Base-by-base conservation (phyloP, 495 filamentous ascomycete species). In the Echria macrotheca region DNA sequence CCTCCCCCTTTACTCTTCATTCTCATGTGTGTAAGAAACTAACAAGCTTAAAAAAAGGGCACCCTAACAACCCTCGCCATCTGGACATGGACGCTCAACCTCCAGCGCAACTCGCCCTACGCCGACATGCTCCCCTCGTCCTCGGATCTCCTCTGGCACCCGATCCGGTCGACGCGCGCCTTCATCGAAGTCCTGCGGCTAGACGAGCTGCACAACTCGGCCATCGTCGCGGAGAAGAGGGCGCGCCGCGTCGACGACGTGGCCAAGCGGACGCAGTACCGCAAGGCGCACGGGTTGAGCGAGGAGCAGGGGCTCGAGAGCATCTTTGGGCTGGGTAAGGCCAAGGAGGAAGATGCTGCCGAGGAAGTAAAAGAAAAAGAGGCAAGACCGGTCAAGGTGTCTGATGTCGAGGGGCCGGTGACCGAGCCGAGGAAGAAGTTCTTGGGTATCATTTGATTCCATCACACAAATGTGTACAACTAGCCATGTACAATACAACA, bases 201-300 rank as follows among this genome's bases (percentile, higher is more conserved):
- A 75, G 78, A 88, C 58, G 75, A 82, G 53, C 74, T 77, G 48
- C 78, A 84, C 63, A 75, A 69, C 18, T 78, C 82, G 3, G 74
- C 76, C 52, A 62, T 79, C 50, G 81, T 82, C 28, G 71, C 75
- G 19, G 85, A 87, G 65, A 78, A 78, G 70, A 75, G 89, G 31
- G 69, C 76, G 47, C 72, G 73, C 50, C 77, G 79, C 25, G 68
- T 84, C 49, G 86, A 93, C 31, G 90, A 96, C 69, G 83, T 86
- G 28, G 70, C 79, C 63, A 93, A 94, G 79, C 73, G 90, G 52
- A 70, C 71, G 35, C 77, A 83, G 65, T 96, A 86, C 65, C 81
- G 87, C 39, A 78, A 84, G 70, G 88, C 86, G 44, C 88, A 95
- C 76, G 89, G 88, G 7, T 22, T 91, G 58, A 82, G 84, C 54